Conservation (phyloP, 2,329 filamentous ascomycete genomes). For the Pyrenophora seminiperda region DNA sequence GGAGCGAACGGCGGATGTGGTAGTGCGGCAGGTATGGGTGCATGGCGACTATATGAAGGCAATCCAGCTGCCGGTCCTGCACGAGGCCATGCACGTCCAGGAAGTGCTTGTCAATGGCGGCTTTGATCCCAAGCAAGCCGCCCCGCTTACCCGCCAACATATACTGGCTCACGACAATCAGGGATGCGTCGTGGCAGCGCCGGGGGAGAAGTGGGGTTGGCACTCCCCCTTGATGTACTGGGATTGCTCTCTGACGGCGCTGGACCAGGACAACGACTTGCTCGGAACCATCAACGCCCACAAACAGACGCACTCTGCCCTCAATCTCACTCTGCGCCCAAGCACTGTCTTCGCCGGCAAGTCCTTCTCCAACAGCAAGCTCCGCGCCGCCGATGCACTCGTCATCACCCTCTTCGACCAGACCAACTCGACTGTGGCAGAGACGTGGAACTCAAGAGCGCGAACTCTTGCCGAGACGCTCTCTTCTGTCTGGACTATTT, state of each 20-base stretch:
- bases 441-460: constrained; percentile 68
- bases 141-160: constrained; percentile 3
- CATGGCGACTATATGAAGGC: constrained; percentile 82
- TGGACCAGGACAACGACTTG: constrained; percentile 67
- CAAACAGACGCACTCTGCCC: constrained; percentile 65
- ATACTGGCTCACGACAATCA: constrained; percentile 18
- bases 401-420: constrained; percentile 78
- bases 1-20: constrained; percentile 65
- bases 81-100: constrained; percentile 71
- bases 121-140: constrained; percentile 22
- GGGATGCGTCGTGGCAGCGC: constrained; percentile 47
- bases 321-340: constrained; percentile 76
- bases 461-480: constrained; percentile 58
- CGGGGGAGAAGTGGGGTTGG: constrained; percentile 73
- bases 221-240: constrained; percentile 85
- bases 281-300: constrained; percentile 71
- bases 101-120: constrained; percentile 66
- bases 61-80: constrained; percentile 67
- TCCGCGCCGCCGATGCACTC: constrained; percentile 75
- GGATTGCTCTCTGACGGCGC: constrained; percentile 66
- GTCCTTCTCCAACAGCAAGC: constrained; percentile 68
- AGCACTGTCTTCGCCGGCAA: constrained; percentile 86
- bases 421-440: constrained; percentile 66
- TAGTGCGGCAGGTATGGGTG: constrained; percentile 81
- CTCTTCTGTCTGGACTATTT: constrained; percentile 66